phyloP scores from a whole-genome alignment of 1,139 yeast genomes.

The Yamadazyma buinensis region DNA sequence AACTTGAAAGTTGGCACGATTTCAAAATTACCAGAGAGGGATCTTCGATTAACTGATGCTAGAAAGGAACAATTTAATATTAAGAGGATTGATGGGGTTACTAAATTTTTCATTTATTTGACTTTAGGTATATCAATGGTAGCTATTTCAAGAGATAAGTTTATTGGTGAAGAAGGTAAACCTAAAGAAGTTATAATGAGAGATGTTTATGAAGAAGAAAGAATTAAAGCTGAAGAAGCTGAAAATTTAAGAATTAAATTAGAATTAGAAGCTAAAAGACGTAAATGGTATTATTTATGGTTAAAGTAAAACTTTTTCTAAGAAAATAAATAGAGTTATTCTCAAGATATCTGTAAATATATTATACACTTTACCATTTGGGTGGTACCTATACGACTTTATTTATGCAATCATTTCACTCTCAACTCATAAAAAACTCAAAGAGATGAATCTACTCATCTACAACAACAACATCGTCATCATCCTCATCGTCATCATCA shows the following conservation, averaged over 20 bases:
- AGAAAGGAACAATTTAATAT: slow-evolving; percentile 48
- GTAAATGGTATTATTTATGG: slow-evolving; percentile 31
- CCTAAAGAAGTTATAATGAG: slow-evolving; percentile 39
- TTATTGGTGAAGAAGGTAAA: slow-evolving; percentile 45
- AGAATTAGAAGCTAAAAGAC: slow-evolving; percentile 7
- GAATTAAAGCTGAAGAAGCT: slow-evolving; percentile 18
- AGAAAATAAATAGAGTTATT: too few relatives aligned
- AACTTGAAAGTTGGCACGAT: slow-evolving; percentile 7
- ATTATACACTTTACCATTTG: neutral
- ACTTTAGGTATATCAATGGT: slow-evolving; percentile 37
- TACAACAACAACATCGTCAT: neutral
- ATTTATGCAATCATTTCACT: too few relatives aligned
- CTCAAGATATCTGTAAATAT: slow-evolving; percentile 5
- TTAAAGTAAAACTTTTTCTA: slow-evolving; percentile 7
- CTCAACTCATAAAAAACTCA: too few relatives aligned
- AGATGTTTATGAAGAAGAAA: slow-evolving; percentile 34
- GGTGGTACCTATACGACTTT: too few relatives aligned
- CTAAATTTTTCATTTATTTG: slow-evolving; percentile 49
- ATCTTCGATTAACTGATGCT: slow-evolving; percentile 44
- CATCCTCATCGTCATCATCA: slow-evolving; percentile 47
- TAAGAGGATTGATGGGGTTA: slow-evolving; percentile 52
- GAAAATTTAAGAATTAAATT: slow-evolving; percentile 6
- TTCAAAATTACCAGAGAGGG: slow-evolving; percentile 36
- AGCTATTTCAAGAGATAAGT: slow-evolving; percentile 49
- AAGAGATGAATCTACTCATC: too few relatives aligned